Base-by-base conservation (phyloP, 2,329 filamentous ascomycete species). In the Penicillium sp. region DNA sequence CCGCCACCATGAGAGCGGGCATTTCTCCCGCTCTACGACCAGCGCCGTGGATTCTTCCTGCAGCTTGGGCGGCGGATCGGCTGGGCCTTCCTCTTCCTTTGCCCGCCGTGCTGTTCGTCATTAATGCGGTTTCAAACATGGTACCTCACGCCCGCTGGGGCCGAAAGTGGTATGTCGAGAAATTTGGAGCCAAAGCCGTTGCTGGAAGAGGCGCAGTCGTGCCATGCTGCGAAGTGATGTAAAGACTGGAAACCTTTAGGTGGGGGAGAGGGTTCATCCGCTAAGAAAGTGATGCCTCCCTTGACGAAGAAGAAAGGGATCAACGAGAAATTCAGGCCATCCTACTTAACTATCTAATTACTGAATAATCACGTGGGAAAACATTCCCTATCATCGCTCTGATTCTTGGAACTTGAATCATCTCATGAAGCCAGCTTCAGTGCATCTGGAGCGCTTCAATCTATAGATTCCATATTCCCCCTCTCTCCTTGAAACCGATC, bases 101-200 rank as follows among this genome's bases (percentile, higher is more conserved):
- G 41, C 91, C 93, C 0, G 91, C 89, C 25, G 76, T 90, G 61
- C 80, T 79, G 43, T 97, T 97, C 64, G 61, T 95, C 39, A 55
- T 95, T 41, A 97, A 96, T 66, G 90, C 95, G 71, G 72, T 98
- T 43, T 72, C 83, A n/a, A 84, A 86, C 7, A 98, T 97, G 91
- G 67, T 94, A 53, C 91, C 93, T 9, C 77, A 93, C 60, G 90
- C 93, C 12, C 73, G 93, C 45, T 81, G 82, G 55, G 91, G 91
- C 25, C 83, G 82, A 68, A 75, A 77, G 61, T 98, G 93, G 93
- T 98, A 98, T 69, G 73, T 84, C 49, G 78, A 88, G 63, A 88
- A 79, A 68, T 98, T 98, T 77, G 91, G 91, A 9, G 82, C 84
- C 72, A 85, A 94, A 42, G 86, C 84, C 70, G 80, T 95, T 52